Evolutionary conservation across 73 alveolate genomes (phyloP).

Genomic region (Paramecium sonneborni): DNA sequence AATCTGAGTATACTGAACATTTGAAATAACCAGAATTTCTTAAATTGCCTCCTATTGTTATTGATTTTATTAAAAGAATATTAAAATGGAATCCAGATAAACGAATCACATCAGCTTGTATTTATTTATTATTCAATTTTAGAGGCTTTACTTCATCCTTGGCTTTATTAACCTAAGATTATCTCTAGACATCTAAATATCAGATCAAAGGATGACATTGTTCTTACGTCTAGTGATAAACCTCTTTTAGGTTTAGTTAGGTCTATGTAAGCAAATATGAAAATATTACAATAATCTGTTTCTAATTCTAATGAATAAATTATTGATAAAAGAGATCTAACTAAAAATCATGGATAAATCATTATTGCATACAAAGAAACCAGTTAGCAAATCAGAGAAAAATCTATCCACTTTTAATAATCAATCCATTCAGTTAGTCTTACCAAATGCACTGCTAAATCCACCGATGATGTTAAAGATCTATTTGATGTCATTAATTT

Average conservation of each 20-base stretch:
- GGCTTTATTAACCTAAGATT: not conserved
- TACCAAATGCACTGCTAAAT: not conserved
- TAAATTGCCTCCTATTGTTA: not conserved
- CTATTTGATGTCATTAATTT: conserved; percentile 9
- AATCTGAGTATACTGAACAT: not conserved
- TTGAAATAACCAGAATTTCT: not conserved
- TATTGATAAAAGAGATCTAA: not conserved
- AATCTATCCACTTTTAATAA: conserved; percentile 17
- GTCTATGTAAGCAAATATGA: conserved; percentile 15
- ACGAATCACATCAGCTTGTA: not conserved
- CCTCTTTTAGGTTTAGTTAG: not conserved
- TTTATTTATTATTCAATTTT: not conserved
- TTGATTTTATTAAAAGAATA: conserved; percentile 13
- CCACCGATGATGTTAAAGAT: not conserved
- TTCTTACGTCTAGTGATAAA: not conserved
- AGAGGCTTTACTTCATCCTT: conserved; percentile 33
- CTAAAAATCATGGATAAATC: not conserved
- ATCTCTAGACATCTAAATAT: not conserved
- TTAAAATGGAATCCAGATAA: conserved; percentile 6
- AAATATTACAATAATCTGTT: conserved; percentile 15
- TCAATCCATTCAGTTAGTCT: not conserved
- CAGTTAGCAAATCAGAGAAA: not conserved
- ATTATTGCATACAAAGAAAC: conserved; percentile 22
- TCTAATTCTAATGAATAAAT: not conserved
- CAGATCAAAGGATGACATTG: not conserved